phyloP scores from a whole-genome alignment of 2,329 filamentous ascomycete genomes.

The Neophaeococcomyces aloes region DNA sequence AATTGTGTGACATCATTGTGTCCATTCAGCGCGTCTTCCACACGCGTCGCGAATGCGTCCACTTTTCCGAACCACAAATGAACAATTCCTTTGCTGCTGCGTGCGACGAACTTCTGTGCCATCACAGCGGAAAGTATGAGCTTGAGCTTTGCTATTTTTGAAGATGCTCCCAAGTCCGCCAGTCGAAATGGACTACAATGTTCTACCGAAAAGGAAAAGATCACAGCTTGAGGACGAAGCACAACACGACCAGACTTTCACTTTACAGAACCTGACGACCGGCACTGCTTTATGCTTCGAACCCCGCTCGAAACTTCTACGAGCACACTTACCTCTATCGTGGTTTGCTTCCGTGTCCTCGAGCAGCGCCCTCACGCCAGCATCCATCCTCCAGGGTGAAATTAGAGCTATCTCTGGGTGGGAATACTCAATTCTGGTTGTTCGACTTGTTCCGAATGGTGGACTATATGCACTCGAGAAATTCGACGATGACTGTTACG shows the following conservation, averaged over 20 bases:
- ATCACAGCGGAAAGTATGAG: neutral
- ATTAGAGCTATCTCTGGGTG: conserved; percentile 13
- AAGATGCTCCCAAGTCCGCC: conserved; percentile 2
- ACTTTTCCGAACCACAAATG: no score
- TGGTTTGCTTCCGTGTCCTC: conserved; percentile 14
- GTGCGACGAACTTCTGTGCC: no score
- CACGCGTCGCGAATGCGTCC: no score
- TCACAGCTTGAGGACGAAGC: conserved; percentile 8
- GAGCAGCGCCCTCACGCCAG: neutral
- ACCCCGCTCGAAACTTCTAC: conserved; percentile 15
- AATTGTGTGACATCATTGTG: no score
- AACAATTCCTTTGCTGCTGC: no score
- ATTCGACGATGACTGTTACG: conserved; percentile 10
- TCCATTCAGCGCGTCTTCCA: no score
- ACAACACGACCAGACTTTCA: conserved; percentile 5
- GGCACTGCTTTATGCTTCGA: conserved; percentile 9
- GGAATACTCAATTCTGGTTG: conserved; percentile 16
- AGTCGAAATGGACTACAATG: neutral
- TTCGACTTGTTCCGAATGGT: conserved; percentile 13
- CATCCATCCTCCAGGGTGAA: conserved; percentile 13
- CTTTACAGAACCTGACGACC: conserved; percentile 7
- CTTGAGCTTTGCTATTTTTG: no score
- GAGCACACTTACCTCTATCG: conserved; percentile 18
- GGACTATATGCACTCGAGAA: conserved; percentile 19
- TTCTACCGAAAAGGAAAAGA: conserved; percentile 14